These are phyloP conservation scores for Fagus sylvatica DNA, from an alignment of 306 rosid species.

Conservation along the genomic window DNA sequence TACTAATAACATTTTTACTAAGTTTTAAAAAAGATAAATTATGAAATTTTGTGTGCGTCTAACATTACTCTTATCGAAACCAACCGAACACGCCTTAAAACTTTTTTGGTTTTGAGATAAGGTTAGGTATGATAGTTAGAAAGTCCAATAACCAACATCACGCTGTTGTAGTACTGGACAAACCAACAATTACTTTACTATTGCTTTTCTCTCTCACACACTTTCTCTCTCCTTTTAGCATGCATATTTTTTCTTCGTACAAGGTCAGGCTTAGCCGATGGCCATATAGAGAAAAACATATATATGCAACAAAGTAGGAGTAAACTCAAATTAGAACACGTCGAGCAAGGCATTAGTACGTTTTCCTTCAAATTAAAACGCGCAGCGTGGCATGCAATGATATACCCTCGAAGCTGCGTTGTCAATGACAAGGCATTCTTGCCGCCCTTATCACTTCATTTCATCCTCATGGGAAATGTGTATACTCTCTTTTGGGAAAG, in stretches of 20 bases:
- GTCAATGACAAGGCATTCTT: slow-evolving; percentile 27
- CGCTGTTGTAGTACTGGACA: slow-evolving; percentile 11
- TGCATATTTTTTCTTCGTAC: not conserved
- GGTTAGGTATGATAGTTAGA: slow-evolving; percentile 73
- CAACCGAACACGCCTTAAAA: not conserved
- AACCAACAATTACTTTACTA: too few relatives aligned
- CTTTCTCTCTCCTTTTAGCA: not conserved
- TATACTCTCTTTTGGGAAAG: not conserved
- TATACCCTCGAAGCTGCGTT: slow-evolving; percentile 11
- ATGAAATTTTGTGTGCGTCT: too few relatives aligned
- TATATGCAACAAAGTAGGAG: too few relatives aligned
- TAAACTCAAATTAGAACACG: not conserved
- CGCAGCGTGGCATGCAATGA: not conserved
- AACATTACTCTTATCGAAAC: too few relatives aligned
- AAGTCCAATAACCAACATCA: slow-evolving; percentile 56
- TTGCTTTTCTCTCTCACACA: not conserved
- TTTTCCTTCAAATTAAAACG: not conserved
- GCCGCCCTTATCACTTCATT: slow-evolving; percentile 1
- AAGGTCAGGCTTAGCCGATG: not conserved
- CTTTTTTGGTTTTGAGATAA: slow-evolving; percentile 33
- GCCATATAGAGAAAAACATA: not conserved
- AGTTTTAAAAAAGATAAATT: too few relatives aligned
- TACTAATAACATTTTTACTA: too few relatives aligned
- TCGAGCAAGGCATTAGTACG: not conserved
- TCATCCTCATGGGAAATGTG: not conserved